These are phyloP conservation scores for Casuarina glauca DNA, from an alignment of 306 rosid genomes.

Conservation along the genomic window DNA sequence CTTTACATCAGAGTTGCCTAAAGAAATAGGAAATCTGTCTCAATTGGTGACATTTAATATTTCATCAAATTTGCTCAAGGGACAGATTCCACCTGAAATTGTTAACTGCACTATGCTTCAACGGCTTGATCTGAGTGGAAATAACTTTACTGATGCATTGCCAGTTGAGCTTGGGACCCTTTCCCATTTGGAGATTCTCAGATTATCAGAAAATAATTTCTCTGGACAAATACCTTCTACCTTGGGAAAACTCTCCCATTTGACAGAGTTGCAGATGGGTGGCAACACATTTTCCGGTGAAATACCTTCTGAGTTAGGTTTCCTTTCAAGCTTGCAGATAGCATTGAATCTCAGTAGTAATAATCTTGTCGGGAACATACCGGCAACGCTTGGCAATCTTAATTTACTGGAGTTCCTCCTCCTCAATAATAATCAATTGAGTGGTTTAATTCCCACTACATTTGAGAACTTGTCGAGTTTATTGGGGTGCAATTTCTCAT, in stretches of 20 bases:
- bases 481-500: constrained; percentile 85
- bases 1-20: constrained; percentile 74
- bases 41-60: constrained; percentile 84
- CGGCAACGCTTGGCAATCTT: constrained; percentile 69
- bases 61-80: constrained; percentile 70
- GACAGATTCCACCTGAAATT: constrained; percentile 63
- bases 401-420: constrained; percentile 61
- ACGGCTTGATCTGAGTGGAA: constrained; percentile 82
- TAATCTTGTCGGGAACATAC: constrained; percentile 72
- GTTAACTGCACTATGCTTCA: constrained; percentile 75
- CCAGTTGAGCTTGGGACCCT: constrained; percentile 80
- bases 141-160: constrained; percentile 57
- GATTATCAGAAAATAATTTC: constrained; percentile 68
- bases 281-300: constrained; percentile 71
- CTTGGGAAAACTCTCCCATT: constrained; percentile 67
- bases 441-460: constrained; percentile 76
- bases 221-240: constrained; percentile 69
- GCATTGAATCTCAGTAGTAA: constrained; percentile 89
- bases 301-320: constrained; percentile 79
- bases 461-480: constrained; percentile 74
- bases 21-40: constrained; percentile 77
- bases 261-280: constrained; percentile 85
- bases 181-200: constrained; percentile 78
- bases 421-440: constrained; percentile 84
- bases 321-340: constrained; percentile 81